A percentile compares a stretch with the other conserved stretches of the same genome.
These are phyloP conservation scores for Dothideomycetes sp. DNA, from an alignment of 2,329 filamentous ascomycete species.

Conservation along the genomic window DNA sequence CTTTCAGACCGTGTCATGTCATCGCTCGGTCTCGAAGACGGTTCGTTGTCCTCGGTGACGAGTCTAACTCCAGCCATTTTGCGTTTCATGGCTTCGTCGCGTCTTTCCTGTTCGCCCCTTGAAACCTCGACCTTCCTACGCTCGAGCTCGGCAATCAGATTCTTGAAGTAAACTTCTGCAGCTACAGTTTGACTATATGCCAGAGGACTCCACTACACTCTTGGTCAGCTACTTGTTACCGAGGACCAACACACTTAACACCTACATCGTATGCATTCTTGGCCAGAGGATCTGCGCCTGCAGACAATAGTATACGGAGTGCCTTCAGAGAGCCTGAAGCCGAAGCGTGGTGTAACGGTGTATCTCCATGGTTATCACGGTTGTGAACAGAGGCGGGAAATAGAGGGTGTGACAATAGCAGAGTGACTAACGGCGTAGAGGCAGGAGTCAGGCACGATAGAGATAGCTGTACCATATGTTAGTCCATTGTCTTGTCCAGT, in stretches of 20 bases:
- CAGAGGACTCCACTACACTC: slow-evolving; percentile 83
- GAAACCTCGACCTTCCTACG: slow-evolving; percentile 40
- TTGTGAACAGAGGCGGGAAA: slow-evolving; percentile 26
- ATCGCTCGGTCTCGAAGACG: slow-evolving; percentile 5
- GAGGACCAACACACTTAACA: no score
- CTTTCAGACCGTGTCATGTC: slow-evolving; percentile 9
- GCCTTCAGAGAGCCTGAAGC: slow-evolving; percentile 72
- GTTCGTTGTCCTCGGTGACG: slow-evolving; percentile 13
- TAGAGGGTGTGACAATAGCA: slow-evolving; percentile 26
- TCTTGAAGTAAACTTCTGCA: slow-evolving; percentile 76
- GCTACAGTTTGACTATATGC: slow-evolving; percentile 74
- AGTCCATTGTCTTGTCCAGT: no score
- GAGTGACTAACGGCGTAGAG: slow-evolving; percentile 35
- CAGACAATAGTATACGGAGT: slow-evolving; percentile 65
- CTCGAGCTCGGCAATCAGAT: slow-evolving; percentile 62
- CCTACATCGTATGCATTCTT: slow-evolving; percentile 65
- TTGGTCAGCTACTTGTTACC: no score
- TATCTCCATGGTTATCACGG: slow-evolving; percentile 66
- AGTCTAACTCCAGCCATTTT: slow-evolving; percentile 15
- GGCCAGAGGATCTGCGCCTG: slow-evolving; percentile 64
- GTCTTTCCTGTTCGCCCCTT: slow-evolving; percentile 8
- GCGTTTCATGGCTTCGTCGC: slow-evolving; percentile 13
- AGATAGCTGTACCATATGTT: slow-evolving; percentile 27
- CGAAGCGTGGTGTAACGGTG: slow-evolving; percentile 76
- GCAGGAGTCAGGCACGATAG: slow-evolving; percentile 30